Percentiles rank a stretch among this genome's conserved stretches.
Conservation (phyloP, 345 rosid genomes). For the Aquilaria sinensis region DNA sequence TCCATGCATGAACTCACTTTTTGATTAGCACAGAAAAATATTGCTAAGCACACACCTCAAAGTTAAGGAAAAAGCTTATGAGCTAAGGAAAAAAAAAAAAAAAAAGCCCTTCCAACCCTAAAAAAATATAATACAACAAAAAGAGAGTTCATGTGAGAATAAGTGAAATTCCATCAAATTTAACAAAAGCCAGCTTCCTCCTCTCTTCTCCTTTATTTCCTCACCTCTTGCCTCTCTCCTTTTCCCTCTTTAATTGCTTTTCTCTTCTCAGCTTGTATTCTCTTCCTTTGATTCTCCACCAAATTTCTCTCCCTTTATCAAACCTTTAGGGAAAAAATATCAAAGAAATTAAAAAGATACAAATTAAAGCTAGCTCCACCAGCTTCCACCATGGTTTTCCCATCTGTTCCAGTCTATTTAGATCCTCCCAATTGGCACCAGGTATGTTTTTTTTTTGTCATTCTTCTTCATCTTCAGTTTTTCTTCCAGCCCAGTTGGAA, state of each 20-base stretch:
- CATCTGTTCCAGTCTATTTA: slow-evolving; percentile 59
- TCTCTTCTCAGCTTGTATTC: slow-evolving; percentile 41
- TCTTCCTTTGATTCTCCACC: slow-evolving; percentile 65
- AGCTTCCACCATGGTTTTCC: slow-evolving; percentile 47
- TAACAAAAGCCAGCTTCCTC: slow-evolving; percentile 18
- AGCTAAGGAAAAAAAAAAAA: slow-evolving; percentile 40
- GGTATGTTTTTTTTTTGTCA: slow-evolving; percentile 36
- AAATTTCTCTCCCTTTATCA: slow-evolving; percentile 36
- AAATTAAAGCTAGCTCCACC: no score
- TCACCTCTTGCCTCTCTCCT: slow-evolving; percentile 23
- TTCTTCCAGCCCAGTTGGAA: slow-evolving; percentile 15
- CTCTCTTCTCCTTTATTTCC: slow-evolving; percentile 21
- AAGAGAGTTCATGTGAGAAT: slow-evolving; percentile 28
- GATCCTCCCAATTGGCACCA: slow-evolving; percentile 74
- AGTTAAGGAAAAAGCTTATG: slow-evolving; percentile 39
- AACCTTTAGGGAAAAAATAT: slow-evolving; percentile 47
- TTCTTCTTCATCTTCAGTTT: slow-evolving; percentile 18
- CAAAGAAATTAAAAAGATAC: slow-evolving; percentile 15
- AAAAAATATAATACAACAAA: slow-evolving; percentile 44
- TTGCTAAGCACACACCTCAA: slow-evolving; percentile 17
- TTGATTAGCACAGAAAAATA: slow-evolving; percentile 24
- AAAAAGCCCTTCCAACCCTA: slow-evolving; percentile 44
- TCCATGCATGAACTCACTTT: slow-evolving; percentile 27
- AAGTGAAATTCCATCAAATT: slow-evolving; percentile 16
- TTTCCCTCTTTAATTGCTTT: slow-evolving; percentile 25